A percentile compares a stretch with the other conserved stretches of the same genome.
These are phyloP conservation scores for Zygotorulaspora florentina DNA, from an alignment of 805 yeast species.

Conservation along the genomic window DNA sequence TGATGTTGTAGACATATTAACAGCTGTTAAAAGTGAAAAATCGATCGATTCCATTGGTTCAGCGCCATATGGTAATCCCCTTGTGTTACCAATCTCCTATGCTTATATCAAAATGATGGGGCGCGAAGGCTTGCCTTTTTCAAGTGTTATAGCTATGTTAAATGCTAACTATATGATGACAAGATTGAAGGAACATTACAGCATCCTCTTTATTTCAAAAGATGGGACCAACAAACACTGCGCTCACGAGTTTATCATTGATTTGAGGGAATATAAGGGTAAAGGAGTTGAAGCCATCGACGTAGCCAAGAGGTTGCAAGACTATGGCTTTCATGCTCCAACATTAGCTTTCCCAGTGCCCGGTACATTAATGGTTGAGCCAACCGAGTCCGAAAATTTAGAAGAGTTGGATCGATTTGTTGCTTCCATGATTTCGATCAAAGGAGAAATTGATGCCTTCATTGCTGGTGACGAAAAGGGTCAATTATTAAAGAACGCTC, in stretches of 20 bases:
- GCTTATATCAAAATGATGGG: conserved; percentile 95
- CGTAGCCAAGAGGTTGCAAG: conserved; percentile 94
- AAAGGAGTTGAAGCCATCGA: conserved; percentile 90
- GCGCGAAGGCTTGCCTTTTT: conserved; percentile 71
- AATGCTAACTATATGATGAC: conserved; percentile 95
- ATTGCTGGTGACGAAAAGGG: conserved; percentile 65
- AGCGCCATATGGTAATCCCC: conserved; percentile 95
- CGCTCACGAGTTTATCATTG: conserved; percentile 95
- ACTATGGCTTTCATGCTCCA: conserved; percentile 98
- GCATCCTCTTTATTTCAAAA: conserved; percentile 62
- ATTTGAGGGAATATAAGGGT: conserved; percentile 76
- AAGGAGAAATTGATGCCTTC: conserved; percentile 72
- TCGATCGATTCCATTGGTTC: conserved; percentile 78
- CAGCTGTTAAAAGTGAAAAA: conserved; percentile 40
- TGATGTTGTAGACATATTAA: conserved; percentile 48
- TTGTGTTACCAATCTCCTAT: conserved; percentile 89
- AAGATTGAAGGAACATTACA: conserved; percentile 63
- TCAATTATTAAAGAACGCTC: conserved; percentile 76
- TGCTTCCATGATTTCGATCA: conserved; percentile 78
- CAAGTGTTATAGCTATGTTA: conserved; percentile 86
- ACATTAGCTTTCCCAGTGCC: conserved; percentile 99
- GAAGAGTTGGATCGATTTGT: conserved; percentile 88
- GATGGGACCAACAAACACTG: conserved; percentile 58
- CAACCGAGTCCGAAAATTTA: conserved; percentile 90
- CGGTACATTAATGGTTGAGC: conserved; percentile 96